Evolutionary conservation across 2,329 filamentous ascomycete species (phyloP), one percentile per base, ranked within the genome.

Genomic region (Emergomyces pasteurianus): DNA sequence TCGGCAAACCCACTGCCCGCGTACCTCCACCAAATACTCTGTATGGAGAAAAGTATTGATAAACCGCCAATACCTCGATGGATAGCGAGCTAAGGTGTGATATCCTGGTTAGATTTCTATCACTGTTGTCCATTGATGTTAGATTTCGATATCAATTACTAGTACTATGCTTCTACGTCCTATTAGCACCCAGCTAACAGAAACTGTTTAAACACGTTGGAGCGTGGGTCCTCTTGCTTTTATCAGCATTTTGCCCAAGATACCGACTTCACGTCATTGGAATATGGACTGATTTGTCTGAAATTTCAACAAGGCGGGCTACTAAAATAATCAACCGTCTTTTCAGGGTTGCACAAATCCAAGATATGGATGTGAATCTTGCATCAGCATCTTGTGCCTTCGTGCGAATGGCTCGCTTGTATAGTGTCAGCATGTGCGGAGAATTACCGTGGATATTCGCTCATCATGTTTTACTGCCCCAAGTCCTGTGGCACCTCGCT

Each of bases 1-100:
- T 57, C 55, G 55, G 55, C 55, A 42, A 57, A 57, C 12, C 34
- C n/a, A n/a, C n/a, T n/a, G n/a, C n/a, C n/a, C n/a, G n/a, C n/a
- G n/a, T n/a, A n/a, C n/a, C n/a, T n/a, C n/a, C n/a, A n/a, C n/a
- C n/a, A n/a, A n/a, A n/a, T n/a, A n/a, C n/a, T n/a, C n/a, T n/a
- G n/a, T n/a, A n/a, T n/a, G n/a, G n/a, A n/a, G 3, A 10, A 5
- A 43, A 21, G 21, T 3, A 18, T 43, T 21, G 42, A 21, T 43
- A 43, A 21, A 2, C 7, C 18, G 42, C 18, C n/a, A 46, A 21
- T 46, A n/a, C 7, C 18, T n/a, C 21, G 42, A 46, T 46, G 42
- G 21, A 46, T 47, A 21, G 43, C 18, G 14, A 36, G 7, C 34
- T 36, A 21, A 5, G 43, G 3, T 23, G 21, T 47, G 34, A 1